These are phyloP conservation scores for Hypomontagnella submonticulosa DNA, from an alignment of 495 filamentous ascomycete species.

Conservation along the genomic window DNA sequence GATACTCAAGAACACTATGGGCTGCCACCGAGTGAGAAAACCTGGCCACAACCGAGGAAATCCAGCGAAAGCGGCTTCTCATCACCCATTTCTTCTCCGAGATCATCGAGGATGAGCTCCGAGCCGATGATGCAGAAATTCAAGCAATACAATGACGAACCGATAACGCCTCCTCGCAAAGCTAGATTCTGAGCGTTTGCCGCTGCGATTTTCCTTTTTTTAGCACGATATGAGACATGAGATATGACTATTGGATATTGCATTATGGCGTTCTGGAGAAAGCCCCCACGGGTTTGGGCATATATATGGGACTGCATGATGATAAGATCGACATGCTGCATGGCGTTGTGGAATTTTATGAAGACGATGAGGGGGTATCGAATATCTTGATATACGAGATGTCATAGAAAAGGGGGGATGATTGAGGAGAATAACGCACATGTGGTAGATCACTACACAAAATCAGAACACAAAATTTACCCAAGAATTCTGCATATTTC, in stretches of 20 bases:
- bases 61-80: slow-evolving; percentile 27
- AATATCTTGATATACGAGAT: neutral
- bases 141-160: neutral
- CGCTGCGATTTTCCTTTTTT: neutral
- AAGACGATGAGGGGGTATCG: neutral
- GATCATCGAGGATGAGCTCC: slow-evolving; percentile 38
- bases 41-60: slow-evolving; percentile 42
- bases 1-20: slow-evolving; percentile 33
- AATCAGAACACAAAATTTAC: too few species aligned
- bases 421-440: too few species aligned
- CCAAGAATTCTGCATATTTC: too few species aligned
- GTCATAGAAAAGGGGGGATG: too few species aligned
- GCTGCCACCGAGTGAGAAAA: slow-evolving; percentile 33
- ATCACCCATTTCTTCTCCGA: slow-evolving; percentile 31
- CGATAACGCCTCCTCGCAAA: slow-evolving; percentile 33
- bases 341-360: slow-evolving; percentile 6
- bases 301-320: slow-evolving; percentile 11
- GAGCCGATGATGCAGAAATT: slow-evolving; percentile 28
- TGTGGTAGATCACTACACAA: too few species aligned
- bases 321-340: slow-evolving; percentile 3
- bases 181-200: slow-evolving; percentile 13
- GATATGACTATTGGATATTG: slow-evolving; percentile 29
- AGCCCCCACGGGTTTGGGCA: neutral
- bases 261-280: slow-evolving; percentile 22
- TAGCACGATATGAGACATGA: slow-evolving; percentile 28